Conservation (phyloP, 257 asterid genomes). For the Solanum pennellii region DNA sequence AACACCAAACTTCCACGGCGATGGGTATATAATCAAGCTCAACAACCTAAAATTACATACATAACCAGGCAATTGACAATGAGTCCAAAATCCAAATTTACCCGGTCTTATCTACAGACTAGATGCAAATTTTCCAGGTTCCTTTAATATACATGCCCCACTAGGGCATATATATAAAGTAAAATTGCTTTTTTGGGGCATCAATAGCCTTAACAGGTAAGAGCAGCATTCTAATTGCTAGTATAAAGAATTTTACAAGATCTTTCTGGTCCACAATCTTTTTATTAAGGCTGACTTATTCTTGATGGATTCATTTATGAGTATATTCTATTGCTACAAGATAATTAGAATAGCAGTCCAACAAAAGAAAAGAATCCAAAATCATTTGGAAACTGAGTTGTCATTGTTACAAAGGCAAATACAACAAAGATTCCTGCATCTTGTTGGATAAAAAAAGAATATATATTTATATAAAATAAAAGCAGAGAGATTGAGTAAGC, state of each 20-base stretch:
- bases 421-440: not conserved
- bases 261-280: not conserved
- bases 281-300: not conserved
- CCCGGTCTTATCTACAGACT: too few relatives aligned
- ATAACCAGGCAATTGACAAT: not conserved
- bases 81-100: not conserved
- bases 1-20: too few relatives aligned
- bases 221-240: not conserved
- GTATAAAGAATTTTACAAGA: not conserved
- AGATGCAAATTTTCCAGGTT: not conserved
- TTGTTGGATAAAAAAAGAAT: not conserved
- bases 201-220: not conserved
- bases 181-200: not conserved
- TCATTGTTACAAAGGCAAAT: not conserved
- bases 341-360: not conserved
- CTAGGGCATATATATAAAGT: not conserved
- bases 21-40: too few relatives aligned
- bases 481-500: not conserved
- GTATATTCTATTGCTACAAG: not conserved
- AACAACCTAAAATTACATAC: not conserved
- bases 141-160: not conserved
- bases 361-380: not conserved
- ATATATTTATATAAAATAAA: not conserved
- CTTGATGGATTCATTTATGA: not conserved
- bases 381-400: not conserved